Evolutionary conservation across 495 filamentous ascomycete species (phyloP), one percentile per base, ranked within the genome.

Genomic region (Penicillium mononematosum): DNA sequence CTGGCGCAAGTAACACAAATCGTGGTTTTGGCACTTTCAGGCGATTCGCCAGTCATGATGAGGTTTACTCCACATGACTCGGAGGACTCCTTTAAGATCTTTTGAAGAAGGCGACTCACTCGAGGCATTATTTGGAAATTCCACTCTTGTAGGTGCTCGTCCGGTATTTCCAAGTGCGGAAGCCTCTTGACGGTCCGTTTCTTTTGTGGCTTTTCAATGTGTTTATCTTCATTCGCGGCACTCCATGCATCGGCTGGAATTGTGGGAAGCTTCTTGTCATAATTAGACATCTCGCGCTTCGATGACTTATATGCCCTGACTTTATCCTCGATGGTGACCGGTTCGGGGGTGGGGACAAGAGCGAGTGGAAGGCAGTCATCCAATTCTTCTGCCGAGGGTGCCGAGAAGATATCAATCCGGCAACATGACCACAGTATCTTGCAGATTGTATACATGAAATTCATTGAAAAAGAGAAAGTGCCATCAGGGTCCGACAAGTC

Each of bases 1-100:
- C 86, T 90, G 0, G 80, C 83, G 61, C 88, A 92, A 16, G 88
- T 82, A 14, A 92, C 85, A n/a, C 88, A 81, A 2, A 91, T 86
- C 0, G 88, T 91, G 7, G 88, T 88, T 58, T 80, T 83, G 6
- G 86, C 86, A 14, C 77, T 79, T 48, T 87, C 81, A 2, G 81
- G 68, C 0, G 81, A 81, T 47, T 89, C 86, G 50, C 88, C 88
- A 31, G 89, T 84, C 66, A 88, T 88, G 68, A 89, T 87, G 14
- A 91, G 77, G 22, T 83, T 86, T 14, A 88, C 87, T 54, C 88
- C 85, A 22, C 88, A 88, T 3, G 88, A 90, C 64, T 92, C 88
- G 1, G 71, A 71, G 2, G 78, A 75, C 4, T 81, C 75, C 22
- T 80, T 82, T 69, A 85, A 58, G 74, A 81, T 72, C 78, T 88